These are phyloP conservation scores for Boletus sensibilis DNA, from an alignment of 768 basidiomycete genomes.

Conservation along the genomic window DNA sequence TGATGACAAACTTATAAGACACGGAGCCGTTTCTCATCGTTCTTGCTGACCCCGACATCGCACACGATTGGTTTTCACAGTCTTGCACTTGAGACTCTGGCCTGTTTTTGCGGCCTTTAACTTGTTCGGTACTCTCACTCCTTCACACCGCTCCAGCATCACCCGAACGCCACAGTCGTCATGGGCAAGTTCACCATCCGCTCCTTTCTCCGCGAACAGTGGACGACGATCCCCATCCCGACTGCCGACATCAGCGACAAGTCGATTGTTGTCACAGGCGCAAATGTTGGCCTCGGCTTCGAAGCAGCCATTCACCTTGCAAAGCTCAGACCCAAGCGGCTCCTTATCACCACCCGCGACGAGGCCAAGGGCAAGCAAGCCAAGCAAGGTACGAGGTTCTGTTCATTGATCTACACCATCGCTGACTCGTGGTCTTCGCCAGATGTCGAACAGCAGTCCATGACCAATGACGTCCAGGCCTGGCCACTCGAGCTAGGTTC, in stretches of 20 bases:
- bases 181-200: constrained; percentile 26
- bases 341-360: constrained; percentile 29
- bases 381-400: constrained; percentile 16
- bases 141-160: neutral
- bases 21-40: neutral
- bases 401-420: neutral
- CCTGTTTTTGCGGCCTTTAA: neutral
- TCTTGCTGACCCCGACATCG: neutral
- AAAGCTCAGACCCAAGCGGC: constrained; percentile 23
- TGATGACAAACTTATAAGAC: neutral
- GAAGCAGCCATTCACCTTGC: constrained; percentile 29
- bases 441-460: constrained; percentile 22
- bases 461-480: constrained; percentile 16
- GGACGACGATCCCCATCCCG: constrained; percentile 26
- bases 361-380: constrained; percentile 20
- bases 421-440: neutral
- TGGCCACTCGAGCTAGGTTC: constrained; percentile 36
- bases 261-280: constrained; percentile 24
- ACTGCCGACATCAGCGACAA: constrained; percentile 22
- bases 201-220: constrained; percentile 29
- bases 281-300: constrained; percentile 33
- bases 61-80: neutral
- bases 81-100: neutral
- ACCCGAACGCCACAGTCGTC: constrained; percentile 1
- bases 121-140: neutral